These are phyloP conservation scores for Ophiostoma populinum DNA, from an alignment of 2,329 filamentous ascomycete genomes.

Conservation along the genomic window DNA sequence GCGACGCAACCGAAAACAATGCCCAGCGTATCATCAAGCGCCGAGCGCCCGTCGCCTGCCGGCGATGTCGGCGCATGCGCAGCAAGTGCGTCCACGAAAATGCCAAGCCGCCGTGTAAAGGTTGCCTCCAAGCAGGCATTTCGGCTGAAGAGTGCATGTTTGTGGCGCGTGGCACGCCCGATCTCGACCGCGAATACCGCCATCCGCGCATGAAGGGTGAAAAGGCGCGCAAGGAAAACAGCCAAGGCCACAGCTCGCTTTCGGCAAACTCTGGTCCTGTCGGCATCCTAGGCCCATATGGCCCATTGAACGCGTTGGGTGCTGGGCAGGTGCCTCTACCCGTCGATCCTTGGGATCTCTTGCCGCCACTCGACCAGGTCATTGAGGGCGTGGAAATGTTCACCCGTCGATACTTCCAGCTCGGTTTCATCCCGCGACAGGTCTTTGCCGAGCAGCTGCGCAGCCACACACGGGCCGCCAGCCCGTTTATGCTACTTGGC, in stretches of 20 bases:
- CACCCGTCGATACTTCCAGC: constrained; percentile 38
- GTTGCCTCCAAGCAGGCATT: constrained; percentile 33
- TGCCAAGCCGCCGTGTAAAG: constrained; percentile 22
- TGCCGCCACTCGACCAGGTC: constrained; percentile 31
- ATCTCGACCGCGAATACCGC: constrained; percentile 37
- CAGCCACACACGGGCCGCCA: constrained; percentile 29
- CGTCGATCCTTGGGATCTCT: constrained; percentile 30
- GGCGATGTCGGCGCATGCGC: constrained; percentile 13
- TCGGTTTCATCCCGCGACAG: constrained; percentile 39
- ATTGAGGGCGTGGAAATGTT: constrained; percentile 36
- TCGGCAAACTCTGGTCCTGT: too few species aligned
- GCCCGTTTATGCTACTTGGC: constrained; percentile 35
- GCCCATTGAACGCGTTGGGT: too few species aligned
- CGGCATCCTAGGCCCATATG: too few species aligned
- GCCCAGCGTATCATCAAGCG: constrained; percentile 11
- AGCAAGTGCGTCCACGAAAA: constrained; percentile 13
- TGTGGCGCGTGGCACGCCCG: constrained; percentile 32
- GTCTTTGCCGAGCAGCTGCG: constrained; percentile 30
- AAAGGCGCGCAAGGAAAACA: constrained; percentile 23
- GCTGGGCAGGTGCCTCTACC: constrained; percentile 9
- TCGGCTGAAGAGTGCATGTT: constrained; percentile 32
- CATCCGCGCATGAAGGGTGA: constrained; percentile 35
- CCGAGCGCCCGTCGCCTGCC: constrained; percentile 12
- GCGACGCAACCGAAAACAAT: not conserved
- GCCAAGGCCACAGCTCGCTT: too few species aligned